Evolutionary conservation across 345 rosid genomes (phyloP), one percentile per base, ranked within the genome.

Genomic region (Linum usitatissimum): DNA sequence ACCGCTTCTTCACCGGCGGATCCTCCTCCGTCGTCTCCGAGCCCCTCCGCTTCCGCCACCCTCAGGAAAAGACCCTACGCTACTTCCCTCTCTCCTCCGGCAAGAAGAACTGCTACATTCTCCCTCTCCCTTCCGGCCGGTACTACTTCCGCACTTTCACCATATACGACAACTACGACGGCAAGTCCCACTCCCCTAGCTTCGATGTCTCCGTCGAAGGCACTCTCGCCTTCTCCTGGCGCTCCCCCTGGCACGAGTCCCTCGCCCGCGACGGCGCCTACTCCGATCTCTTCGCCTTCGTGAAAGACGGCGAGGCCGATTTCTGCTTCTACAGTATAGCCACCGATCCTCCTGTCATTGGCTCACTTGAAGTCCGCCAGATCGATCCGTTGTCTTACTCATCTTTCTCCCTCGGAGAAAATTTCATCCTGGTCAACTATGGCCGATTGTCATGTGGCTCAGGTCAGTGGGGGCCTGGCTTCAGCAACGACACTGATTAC

Each of bases 121-220:
- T 90, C 64, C 97, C 97, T 1, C 78, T 90, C 9, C 93, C 95
- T 49, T 0, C 72, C 20, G 93, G 93, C 71, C 92, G 94, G 13
- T 94, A 86, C 90, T 88, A 76, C 70, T 4, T 94, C 80, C 81
- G 99, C 36, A 86, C 97, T 0, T 94, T 94, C 83, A 90, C 99
- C 31, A 96, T 88, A 51, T 94, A 94, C 68, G 97, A 94, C 67
- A 94, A 94, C 72, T 90, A 88, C 72, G 96, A 90, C 76, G 97
- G 91, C 18, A 86, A 85, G 66, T 84, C 92, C 9, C 95, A 86
- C 61, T 36, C 99, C 2, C 97, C 99, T 0, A 77, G 86, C 19
- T 94, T 94, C 60, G 97, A 94, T 55, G 87, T 68, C 60, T 90
- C 99, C 68, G 86, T 94, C 51, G 95, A 90, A 75, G 99, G 97